Conservation (phyloP, 75 land plant species). For the Gnetum montanum region DNA sequence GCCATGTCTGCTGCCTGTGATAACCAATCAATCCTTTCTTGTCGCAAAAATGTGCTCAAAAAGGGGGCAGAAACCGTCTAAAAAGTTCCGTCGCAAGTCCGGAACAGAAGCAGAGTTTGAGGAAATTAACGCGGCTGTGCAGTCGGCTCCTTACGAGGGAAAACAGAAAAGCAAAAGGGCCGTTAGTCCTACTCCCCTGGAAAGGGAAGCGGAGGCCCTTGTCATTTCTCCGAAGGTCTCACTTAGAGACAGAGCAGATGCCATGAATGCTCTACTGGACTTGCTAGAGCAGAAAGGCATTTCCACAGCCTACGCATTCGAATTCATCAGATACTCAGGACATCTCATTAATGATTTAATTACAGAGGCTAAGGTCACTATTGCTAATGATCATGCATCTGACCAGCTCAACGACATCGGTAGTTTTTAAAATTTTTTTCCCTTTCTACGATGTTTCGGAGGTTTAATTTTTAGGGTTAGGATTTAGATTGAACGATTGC, state of each 20-base stretch:
- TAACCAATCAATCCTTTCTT: too few species aligned
- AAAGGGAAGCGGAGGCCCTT: constrained; percentile 18
- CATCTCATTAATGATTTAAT: constrained; percentile 22
- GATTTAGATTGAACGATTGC: background rate
- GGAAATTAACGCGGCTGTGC: too few species aligned
- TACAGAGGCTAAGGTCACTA: constrained; percentile 7
- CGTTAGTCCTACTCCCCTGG: constrained; percentile 19
- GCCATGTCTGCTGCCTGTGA: too few species aligned
- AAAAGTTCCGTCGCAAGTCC: too few species aligned
- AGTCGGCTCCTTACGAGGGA: too few species aligned
- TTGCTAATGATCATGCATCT: background rate
- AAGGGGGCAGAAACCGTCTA: too few species aligned
- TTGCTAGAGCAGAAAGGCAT: constrained; percentile 28
- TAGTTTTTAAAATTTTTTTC: too few species aligned
- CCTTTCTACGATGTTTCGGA: too few species aligned
- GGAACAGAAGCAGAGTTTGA: too few species aligned
- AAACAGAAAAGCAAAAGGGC: too few species aligned
- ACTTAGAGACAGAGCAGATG: constrained; percentile 14
- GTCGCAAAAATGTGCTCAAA: too few species aligned
- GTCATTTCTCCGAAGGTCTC: constrained; percentile 20
- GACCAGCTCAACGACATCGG: too few species aligned
- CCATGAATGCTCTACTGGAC: constrained; percentile 22
- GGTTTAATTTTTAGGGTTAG: background rate
- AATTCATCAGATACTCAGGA: constrained; percentile 27
- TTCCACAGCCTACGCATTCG: constrained; percentile 29